Evolutionary conservation across 352 stramenopile species (phyloP).

Genomic region (Pythium sp.): DNA sequence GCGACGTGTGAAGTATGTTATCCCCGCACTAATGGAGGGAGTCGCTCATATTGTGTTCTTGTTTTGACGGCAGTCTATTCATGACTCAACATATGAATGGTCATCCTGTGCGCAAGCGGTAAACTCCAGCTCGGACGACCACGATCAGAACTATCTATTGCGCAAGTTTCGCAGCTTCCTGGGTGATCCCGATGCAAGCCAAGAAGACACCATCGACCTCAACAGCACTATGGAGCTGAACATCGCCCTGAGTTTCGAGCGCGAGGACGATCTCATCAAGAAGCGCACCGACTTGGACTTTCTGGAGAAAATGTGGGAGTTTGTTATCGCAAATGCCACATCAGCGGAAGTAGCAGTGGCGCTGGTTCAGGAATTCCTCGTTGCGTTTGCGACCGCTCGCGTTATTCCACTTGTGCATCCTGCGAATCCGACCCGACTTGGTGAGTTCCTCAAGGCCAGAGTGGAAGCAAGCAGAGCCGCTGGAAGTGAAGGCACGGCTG

Average conservation of each 20-base stretch:
- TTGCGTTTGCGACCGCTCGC: constrained; percentile 5
- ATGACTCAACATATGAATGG: constrained; percentile 6
- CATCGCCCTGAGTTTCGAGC: constrained; percentile 13
- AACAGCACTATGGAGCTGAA: constrained; percentile 21
- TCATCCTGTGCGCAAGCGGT: neutral
- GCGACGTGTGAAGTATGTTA: neutral
- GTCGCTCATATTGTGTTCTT: neutral
- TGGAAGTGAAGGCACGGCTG: neutral
- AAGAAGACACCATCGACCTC: constrained; percentile 5
- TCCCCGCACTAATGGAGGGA: neutral
- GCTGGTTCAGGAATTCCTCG: constrained; percentile 14
- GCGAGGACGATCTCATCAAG: neutral
- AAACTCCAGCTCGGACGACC: neutral
- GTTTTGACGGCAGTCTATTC: neutral
- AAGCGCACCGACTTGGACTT: constrained; percentile 17
- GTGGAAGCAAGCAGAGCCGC: neutral
- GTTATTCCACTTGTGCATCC: constrained; percentile 17
- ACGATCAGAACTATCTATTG: neutral
- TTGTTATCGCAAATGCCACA: constrained; percentile 9
- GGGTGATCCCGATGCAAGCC: neutral
- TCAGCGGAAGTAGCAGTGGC: constrained; percentile 3
- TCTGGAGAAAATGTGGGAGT: constrained; percentile 20
- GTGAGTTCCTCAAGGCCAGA: constrained; percentile 10
- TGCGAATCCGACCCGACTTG: constrained; percentile 14
- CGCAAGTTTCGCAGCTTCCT: constrained; percentile 12